Conservation (phyloP, 2,329 filamentous ascomycete species). For the Domatiomyces catenatus region DNA sequence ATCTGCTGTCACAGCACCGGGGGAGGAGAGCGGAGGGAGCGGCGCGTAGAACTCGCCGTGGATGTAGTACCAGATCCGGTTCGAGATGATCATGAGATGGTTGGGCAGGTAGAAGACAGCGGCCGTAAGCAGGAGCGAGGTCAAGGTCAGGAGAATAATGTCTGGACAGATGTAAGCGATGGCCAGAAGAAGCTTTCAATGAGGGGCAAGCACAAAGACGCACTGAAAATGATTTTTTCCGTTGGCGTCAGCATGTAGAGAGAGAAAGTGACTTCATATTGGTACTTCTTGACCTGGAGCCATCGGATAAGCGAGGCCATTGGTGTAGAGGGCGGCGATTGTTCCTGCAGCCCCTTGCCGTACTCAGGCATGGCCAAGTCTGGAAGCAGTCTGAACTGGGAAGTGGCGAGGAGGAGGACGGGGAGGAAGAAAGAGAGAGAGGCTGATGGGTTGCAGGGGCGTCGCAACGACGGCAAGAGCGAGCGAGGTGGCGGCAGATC, state of each 20-base stretch:
- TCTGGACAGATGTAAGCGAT: slow-evolving; percentile 41
- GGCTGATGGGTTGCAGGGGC: background rate
- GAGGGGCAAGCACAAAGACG: slow-evolving; percentile 23
- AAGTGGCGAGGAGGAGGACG: background rate
- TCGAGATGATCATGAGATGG: slow-evolving; percentile 67
- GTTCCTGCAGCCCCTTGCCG: background rate
- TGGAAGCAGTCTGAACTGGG: background rate
- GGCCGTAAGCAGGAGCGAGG: slow-evolving; percentile 73
- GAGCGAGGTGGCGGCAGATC: background rate
- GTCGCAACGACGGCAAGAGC: background rate
- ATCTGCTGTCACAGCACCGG: slow-evolving; percentile 19
- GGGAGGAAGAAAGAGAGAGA: background rate
- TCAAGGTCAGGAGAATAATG: slow-evolving; percentile 78
- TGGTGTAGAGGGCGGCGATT: background rate
- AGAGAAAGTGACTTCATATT: slow-evolving; percentile 92
- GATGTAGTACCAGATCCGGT: slow-evolving; percentile 88
- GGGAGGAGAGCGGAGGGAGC: background rate
- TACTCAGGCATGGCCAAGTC: slow-evolving; percentile 7
- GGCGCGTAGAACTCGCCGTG: slow-evolving; percentile 47
- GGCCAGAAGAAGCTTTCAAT: background rate
- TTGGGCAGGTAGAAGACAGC: slow-evolving; percentile 85
- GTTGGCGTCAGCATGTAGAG: slow-evolving; percentile 95
- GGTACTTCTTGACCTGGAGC: slow-evolving; percentile 90
- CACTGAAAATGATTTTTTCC: slow-evolving; percentile 96
- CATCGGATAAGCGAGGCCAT: slow-evolving; percentile 54